Evolutionary conservation across 257 asterid genomes (phyloP).

Genomic region (Solanum pinnatisectum): DNA sequence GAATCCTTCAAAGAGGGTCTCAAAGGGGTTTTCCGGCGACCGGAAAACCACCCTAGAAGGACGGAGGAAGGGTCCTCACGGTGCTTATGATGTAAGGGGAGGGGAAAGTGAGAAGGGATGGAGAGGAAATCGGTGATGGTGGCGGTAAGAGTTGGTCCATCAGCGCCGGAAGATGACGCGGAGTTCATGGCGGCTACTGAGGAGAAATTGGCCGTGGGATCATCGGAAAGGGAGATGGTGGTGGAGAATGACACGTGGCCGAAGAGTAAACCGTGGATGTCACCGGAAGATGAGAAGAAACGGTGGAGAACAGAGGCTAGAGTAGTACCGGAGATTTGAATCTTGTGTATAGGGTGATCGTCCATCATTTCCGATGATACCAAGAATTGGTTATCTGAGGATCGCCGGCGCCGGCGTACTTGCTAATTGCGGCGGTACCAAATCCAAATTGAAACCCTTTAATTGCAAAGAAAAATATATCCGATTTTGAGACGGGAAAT

Average conservation of each 20-base stretch:
- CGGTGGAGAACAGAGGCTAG: slow-evolving; percentile 78
- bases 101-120: slow-evolving; percentile 56
- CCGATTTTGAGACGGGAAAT: background rate
- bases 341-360: slow-evolving; percentile 47
- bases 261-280: slow-evolving; percentile 68
- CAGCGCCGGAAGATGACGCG: slow-evolving; percentile 2
- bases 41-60: slow-evolving; percentile 44
- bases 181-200: slow-evolving; percentile 3
- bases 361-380: slow-evolving; percentile 20
- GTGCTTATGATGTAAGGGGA: slow-evolving; percentile 14
- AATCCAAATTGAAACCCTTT: background rate
- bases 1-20: slow-evolving; percentile 45
- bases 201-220: slow-evolving; percentile 15
- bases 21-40: slow-evolving; percentile 34
- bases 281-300: slow-evolving; percentile 49
- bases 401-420: background rate
- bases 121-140: slow-evolving; percentile 59
- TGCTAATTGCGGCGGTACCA: background rate
- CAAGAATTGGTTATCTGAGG: background rate
- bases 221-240: slow-evolving; percentile 50
- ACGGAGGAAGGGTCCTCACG: slow-evolving; percentile 7
- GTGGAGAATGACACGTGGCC: slow-evolving; percentile 56
- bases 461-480: background rate
- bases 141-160: slow-evolving; percentile 32
- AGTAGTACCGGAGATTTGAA: slow-evolving; percentile 66